Evolutionary conservation across 495 filamentous ascomycete species (phyloP).

Genomic region (Friedmanniomyces endolithicus): DNA sequence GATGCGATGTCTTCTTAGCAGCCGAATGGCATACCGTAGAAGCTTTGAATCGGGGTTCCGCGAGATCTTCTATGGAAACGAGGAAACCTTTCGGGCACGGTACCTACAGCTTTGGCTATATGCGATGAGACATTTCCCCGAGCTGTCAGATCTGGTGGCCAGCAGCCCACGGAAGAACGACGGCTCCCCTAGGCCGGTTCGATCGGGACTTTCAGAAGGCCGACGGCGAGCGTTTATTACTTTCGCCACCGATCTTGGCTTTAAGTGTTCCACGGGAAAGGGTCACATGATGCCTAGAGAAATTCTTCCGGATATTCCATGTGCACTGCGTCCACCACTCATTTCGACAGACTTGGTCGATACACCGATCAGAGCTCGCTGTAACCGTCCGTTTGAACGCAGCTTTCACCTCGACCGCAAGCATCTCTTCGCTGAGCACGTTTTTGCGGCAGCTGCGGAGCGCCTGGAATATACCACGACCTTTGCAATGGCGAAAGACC

Average conservation of each 20-base stretch:
- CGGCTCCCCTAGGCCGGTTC: not conserved
- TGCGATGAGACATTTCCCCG: not conserved
- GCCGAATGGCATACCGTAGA: not conserved
- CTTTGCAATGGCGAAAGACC: not conserved
- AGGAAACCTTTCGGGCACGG: not conserved
- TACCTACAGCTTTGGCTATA: not conserved
- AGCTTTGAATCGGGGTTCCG: not conserved
- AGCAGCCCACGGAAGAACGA: not conserved
- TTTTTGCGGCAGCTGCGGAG: not conserved
- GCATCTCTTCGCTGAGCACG: not conserved
- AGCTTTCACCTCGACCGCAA: not conserved
- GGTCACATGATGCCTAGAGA: no score
- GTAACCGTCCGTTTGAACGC: not conserved
- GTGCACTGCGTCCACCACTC: not conserved
- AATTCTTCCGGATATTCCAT: not conserved
- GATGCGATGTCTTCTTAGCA: not conserved
- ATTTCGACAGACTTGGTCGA: not conserved
- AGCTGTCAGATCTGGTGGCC: not conserved
- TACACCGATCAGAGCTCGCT: not conserved
- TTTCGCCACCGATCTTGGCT: not conserved
- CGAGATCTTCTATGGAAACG: not conserved
- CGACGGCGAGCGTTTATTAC: not conserved
- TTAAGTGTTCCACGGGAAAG: not conserved
- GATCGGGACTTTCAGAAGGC: not conserved
- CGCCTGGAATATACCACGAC: not conserved